Percentiles rank a stretch among this genome's conserved stretches.
These are phyloP conservation scores for Fibroporia radiculosa DNA, from an alignment of 768 basidiomycete genomes.

Conservation along the genomic window DNA sequence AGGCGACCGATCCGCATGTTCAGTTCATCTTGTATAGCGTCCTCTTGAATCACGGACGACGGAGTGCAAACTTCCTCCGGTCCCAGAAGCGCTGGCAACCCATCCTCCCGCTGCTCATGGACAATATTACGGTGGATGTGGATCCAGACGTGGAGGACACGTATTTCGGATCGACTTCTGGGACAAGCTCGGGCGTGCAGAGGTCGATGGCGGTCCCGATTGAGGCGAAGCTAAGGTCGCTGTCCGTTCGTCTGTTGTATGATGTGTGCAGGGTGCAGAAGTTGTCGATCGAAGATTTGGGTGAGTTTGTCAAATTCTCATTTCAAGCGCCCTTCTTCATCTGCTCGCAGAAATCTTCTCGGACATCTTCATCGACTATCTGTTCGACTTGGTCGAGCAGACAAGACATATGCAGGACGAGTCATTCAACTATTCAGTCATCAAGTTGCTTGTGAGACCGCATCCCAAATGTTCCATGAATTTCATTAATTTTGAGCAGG, in stretches of 20 bases:
- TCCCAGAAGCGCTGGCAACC: conserved; percentile 80
- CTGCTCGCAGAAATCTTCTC: conserved; percentile 58
- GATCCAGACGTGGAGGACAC: conserved; percentile 66
- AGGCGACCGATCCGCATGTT: conserved; percentile 83
- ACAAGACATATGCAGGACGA: conserved; percentile 87
- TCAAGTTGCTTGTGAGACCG: conserved; percentile 78
- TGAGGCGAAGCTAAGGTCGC: conserved; percentile 70
- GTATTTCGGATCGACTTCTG: conserved; percentile 35
- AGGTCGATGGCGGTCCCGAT: conserved; percentile 51
- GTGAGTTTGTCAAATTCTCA: conserved; percentile 45
- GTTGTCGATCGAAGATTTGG: conserved; percentile 66
- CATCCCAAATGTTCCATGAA: neutral
- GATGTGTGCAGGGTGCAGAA: conserved; percentile 92
- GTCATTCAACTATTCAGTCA: conserved; percentile 89
- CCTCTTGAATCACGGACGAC: conserved; percentile 69
- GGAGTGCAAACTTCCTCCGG: conserved; percentile 61
- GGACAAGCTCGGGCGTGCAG: conserved; percentile 30
- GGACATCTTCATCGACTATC: conserved; percentile 76
- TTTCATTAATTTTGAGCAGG: conserved; percentile 34
- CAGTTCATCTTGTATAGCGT: conserved; percentile 75
- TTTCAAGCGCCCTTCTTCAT: neutral
- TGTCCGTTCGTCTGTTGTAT: conserved; percentile 74
- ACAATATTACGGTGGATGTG: conserved; percentile 74
- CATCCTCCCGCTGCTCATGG: conserved; percentile 76
- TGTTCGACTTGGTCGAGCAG: conserved; percentile 92